Percentiles rank a stretch among this genome's conserved stretches.
phyloP scores from a whole-genome alignment of 179 eudicot genomes.

The Monotropa hypopitys region DNA sequence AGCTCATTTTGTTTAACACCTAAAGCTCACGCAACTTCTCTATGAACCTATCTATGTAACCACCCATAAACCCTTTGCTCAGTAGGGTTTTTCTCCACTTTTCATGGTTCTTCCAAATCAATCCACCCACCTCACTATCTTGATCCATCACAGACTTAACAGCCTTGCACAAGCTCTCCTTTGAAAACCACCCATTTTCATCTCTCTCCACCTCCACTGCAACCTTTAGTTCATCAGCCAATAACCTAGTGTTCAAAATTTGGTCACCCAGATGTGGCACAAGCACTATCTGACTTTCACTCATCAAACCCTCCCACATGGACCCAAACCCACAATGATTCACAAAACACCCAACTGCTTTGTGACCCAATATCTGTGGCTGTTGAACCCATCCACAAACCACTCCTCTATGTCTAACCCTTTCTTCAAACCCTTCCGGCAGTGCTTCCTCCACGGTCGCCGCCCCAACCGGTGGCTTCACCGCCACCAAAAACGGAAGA shows the following conservation, averaged over 20 bases:
- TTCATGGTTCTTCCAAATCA: slow-evolving; percentile 31
- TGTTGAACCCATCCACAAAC: slow-evolving; percentile 60
- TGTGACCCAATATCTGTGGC: slow-evolving; percentile 29
- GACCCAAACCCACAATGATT: slow-evolving; percentile 78
- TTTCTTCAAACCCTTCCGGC: slow-evolving; percentile 36
- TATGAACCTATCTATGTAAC: slow-evolving; percentile 39
- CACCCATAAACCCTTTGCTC: slow-evolving; percentile 31
- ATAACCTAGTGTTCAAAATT: slow-evolving; percentile 43
- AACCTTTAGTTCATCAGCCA: slow-evolving; percentile 46
- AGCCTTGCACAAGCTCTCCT: slow-evolving; percentile 45
- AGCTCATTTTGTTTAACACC: neutral
- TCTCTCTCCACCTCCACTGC: slow-evolving; percentile 62
- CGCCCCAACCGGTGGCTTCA: slow-evolving; percentile 45
- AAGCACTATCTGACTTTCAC: slow-evolving; percentile 44
- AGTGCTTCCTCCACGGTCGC: slow-evolving; percentile 40
- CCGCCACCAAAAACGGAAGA: slow-evolving; percentile 40
- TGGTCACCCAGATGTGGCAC: slow-evolving; percentile 62
- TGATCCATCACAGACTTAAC: slow-evolving; percentile 36
- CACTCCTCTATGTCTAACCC: slow-evolving; percentile 31
- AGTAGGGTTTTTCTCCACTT: slow-evolving; percentile 36
- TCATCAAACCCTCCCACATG: slow-evolving; percentile 65
- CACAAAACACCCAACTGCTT: slow-evolving; percentile 64
- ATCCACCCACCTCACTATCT: slow-evolving; percentile 25
- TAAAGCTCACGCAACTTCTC: slow-evolving; percentile 20
- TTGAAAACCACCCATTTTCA: slow-evolving; percentile 45